Percentiles rank a stretch among this genome's conserved stretches.
phyloP scores from a whole-genome alignment of 2,329 filamentous ascomycete genomes.

The Incumbomyces delicatus region DNA sequence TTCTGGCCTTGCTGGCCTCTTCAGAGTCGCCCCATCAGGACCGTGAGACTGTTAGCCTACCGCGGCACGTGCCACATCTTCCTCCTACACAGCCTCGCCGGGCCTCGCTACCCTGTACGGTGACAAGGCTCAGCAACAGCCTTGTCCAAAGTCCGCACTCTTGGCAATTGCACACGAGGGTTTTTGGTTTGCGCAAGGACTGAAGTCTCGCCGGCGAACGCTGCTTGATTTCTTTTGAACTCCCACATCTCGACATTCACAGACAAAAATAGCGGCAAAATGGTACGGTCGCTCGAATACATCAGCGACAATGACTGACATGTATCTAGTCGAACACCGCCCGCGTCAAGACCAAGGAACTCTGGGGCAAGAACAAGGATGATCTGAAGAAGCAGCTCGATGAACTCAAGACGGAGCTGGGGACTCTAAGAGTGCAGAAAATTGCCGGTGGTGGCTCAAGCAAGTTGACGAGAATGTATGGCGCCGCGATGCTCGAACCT shows the following conservation, averaged over 20 bases:
- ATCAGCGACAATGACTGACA: too few species aligned
- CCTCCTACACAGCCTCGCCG: too few species aligned
- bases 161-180: constrained; percentile 2
- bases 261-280: constrained; percentile 12
- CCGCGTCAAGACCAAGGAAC: constrained; percentile 88
- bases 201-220: background rate
- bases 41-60: too few species aligned
- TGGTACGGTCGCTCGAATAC: constrained; percentile 11
- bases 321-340: constrained; percentile 44
- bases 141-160: background rate
- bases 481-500: constrained; percentile 14
- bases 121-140: too few species aligned
- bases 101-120: too few species aligned
- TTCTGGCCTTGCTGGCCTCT: too few species aligned
- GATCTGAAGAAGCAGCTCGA: constrained; percentile 91
- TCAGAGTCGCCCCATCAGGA: too few species aligned
- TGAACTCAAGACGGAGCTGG: constrained; percentile 92
- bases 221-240: constrained; percentile 5
- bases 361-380: constrained; percentile 99
- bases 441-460: constrained; percentile 73
- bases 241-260: background rate
- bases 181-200: too few species aligned
- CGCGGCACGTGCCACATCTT: too few species aligned
- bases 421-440: constrained; percentile 96
- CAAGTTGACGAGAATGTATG: constrained; percentile 97